Evolutionary conservation across 2,329 filamentous ascomycete genomes (phyloP).

Genomic region (Tolypocladium pustulatum): DNA sequence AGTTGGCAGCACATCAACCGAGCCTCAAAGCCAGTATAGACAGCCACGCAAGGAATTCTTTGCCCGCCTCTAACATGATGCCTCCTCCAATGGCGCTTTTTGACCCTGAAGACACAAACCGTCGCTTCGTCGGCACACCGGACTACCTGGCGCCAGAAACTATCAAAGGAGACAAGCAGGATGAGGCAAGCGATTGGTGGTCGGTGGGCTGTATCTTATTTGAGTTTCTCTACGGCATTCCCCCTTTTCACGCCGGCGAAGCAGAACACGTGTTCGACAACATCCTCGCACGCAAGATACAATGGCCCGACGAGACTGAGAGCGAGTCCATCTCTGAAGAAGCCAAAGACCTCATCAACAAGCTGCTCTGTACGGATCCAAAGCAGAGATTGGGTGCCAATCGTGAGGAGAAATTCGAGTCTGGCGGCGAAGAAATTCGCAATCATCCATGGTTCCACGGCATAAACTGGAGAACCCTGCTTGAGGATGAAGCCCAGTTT

Average conservation of each 20-base stretch:
- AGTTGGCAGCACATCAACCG: slow-evolving; percentile 43
- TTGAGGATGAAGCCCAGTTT: slow-evolving; percentile 95
- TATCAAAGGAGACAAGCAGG: slow-evolving; percentile 87
- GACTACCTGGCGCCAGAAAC: slow-evolving; percentile 97
- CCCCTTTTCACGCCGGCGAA: slow-evolving; percentile 83
- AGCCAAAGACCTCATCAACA: slow-evolving; percentile 91
- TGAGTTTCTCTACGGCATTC: slow-evolving; percentile 87
- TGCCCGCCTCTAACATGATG: slow-evolving; percentile 57
- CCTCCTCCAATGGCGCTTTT: slow-evolving; percentile 90
- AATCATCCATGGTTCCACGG: slow-evolving; percentile 81
- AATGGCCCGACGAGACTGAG: slow-evolving; percentile 81
- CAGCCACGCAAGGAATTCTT: slow-evolving; percentile 20
- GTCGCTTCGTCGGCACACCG: slow-evolving; percentile 90
- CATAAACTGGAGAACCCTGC: slow-evolving; percentile 77
- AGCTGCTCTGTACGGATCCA: slow-evolving; percentile 76
- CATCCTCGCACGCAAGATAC: slow-evolving; percentile 78
- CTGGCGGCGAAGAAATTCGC: slow-evolving; percentile 84
- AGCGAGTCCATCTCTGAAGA: slow-evolving; percentile 67
- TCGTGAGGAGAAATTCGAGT: slow-evolving; percentile 67
- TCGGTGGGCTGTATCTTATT: slow-evolving; percentile 98
- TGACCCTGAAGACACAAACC: slow-evolving; percentile 85
- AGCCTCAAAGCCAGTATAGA: slow-evolving; percentile 21
- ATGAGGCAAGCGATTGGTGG: slow-evolving; percentile 99
- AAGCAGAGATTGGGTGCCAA: slow-evolving; percentile 77
- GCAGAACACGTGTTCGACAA: slow-evolving; percentile 96